Evolutionary conservation across 2,329 filamentous ascomycete species (phyloP), one percentile per base, ranked within the genome.

Genomic region (Aspergillus niger): DNA sequence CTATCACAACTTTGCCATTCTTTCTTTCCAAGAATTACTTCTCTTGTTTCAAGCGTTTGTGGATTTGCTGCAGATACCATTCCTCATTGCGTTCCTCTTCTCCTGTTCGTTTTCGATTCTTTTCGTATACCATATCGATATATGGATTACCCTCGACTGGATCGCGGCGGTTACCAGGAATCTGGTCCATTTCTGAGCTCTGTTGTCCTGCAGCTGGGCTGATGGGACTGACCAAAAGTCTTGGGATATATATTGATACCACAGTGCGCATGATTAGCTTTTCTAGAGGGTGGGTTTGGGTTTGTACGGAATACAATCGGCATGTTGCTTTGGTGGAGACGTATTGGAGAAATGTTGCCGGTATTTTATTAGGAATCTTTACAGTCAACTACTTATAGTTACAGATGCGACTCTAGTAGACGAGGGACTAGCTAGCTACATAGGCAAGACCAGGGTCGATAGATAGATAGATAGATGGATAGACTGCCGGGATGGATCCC

Each of bases 201-300:
- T 3, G 32, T 52, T 24, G 6, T 49, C 57, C 49, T 48, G 43
- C 57, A 63, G 61, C 61, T 56, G 61, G 58, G 48, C 54, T 63
- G 48, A 32, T 43, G 28, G 55, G 58, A 39, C 28, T 52, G 17
- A 39, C n/a, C 3, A 22, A 60, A 32, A 56, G 32, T 39, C 26
- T n/a, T 43, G 52, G 41, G 13, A 57, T 26, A 53, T 28, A 32
- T 38, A 51, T 50, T 52, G 43, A 60, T 28, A 43, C 41, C 47
- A 41, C 13, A 36, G 24, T 55, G 58, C 36, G 38, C 36, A 5
- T 41, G 38, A 39, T 50, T 39, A 26, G 44, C 17, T 2, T 10
- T 44, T 50, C 15, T 38, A 39, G 20, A 57, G 32, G 11, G 32
- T 36, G 39, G 39, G 24, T 22, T n/a, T 28, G 22, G 8, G 15